Base-by-base conservation (phyloP, 805 yeast genomes). In the Wickerhamomyces pijperi region DNA sequence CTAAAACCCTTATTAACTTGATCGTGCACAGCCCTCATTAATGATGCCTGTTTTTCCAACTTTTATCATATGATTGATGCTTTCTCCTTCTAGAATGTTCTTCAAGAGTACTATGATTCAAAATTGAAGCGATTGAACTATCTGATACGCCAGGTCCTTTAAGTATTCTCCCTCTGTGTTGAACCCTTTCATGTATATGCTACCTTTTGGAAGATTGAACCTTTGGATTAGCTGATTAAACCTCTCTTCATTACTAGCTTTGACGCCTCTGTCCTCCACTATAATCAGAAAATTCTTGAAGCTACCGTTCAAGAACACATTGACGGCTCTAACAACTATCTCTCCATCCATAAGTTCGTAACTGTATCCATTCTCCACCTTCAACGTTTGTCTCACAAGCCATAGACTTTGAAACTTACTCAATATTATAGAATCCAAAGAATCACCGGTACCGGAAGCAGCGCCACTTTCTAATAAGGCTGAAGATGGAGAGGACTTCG, bases 321-420 rank as follows among this genome's bases (percentile, higher is more conserved):
- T 84, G 34, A 83, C 78, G 0, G 87, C 72, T 32, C 85, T 61
- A 3, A 84, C 60, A 8, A 63, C 59, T 47, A 78, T 44, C 32
- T 48, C 46, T 2, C 56, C 52, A 20, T 57, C 54, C 28, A 67
- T 70, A 3, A 82, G 50, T 43, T 72, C 71, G 51, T 78, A 83
- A 5, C 74, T 71, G 39, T 70, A 69, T 0, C 94, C 94, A 9
- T 82, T 80, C 43, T 82, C 88, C 2, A 90, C 92, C 49, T 74
- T 72, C 37, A 82, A 68, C 9, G 72, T 64, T 55, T 84, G 94
- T 43, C 84, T 64, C 34, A 73, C 65, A 0, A 66, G 59, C 94
- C 94, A 84, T 37, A 79, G 54, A 45, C 83, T 73, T 52, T 76
- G 81, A 39, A 84, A 56, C 49, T 81, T 79, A 25, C 68, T 67